Evolutionary conservation across 2,329 filamentous ascomycete genomes (phyloP), one percentile per base, ranked within the genome.

Genomic region (Exutisphaerella laricina): DNA sequence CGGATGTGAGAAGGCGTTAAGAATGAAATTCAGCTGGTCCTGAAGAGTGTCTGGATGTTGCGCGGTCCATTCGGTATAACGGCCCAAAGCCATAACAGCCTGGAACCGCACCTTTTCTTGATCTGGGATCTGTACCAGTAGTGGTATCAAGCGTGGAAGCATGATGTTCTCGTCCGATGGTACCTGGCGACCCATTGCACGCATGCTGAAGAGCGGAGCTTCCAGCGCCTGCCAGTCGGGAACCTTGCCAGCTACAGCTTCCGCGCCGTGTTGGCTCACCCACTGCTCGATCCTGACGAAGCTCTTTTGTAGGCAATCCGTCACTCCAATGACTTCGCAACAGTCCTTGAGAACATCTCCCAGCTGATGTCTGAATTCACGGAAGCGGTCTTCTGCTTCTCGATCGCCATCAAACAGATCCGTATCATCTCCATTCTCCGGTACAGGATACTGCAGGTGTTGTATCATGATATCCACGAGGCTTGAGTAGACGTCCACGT

Each of bases 91-190:
- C 88, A 98, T 96, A 59, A 97, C 95, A 4, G 90, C 90, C 50
- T 94, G 90, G 67, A 98, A 98, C 5, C 89, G 87, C n/a, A 98
- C 78, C 70, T 97, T 98, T 67, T 97, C 88, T 58, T 98, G 92
- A 59, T 86, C 83, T 0, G 92, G 92, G 48, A 98, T 94, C 61
- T 94, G 86, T 8, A 95, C 88, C 50, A 98, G 80, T 43, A 98
- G 74, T 13, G 89, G 89, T 70, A 98, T 95, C 12, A 98, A 80
- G 60, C 90, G 86, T 3, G 88, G 86, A 29, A 98, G 74, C 56
- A 98, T 86, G 28, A 87, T 81, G 53, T 75, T 83, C 66, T 98
- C 92, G 36, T 94, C 85, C 45, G 82, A 82, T 42, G 90, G 84
- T 9, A 98, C 90, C 88, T 97, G 95, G 45, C 89, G 84, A 4